Conservation (phyloP, 805 yeast genomes). For the Candida stauntonica region DNA sequence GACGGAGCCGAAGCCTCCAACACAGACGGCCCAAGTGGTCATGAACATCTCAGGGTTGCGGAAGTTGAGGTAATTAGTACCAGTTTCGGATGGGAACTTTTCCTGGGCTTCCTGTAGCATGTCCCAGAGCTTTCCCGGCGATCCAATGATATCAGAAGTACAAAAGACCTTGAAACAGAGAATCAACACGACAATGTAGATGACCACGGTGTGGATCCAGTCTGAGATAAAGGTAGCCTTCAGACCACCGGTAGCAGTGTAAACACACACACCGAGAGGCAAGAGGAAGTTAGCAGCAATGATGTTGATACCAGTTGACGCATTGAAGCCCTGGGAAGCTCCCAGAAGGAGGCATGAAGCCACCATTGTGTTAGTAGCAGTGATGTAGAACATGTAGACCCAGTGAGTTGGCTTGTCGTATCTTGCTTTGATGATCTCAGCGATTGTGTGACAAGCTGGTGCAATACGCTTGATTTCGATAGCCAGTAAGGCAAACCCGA, state of each 20-base stretch:
- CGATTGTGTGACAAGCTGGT: slow-evolving; percentile 39
- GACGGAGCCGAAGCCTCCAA: slow-evolving; percentile 32
- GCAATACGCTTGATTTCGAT: slow-evolving; percentile 37
- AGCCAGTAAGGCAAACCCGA: slow-evolving; percentile 34
- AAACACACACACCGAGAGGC: slow-evolving; percentile 43
- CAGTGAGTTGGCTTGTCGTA: slow-evolving; percentile 35
- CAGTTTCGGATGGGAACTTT: slow-evolving; percentile 29
- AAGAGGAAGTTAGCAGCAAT: slow-evolving; percentile 42
- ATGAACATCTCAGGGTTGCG: slow-evolving; percentile 29
- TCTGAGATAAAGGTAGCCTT: slow-evolving; percentile 50
- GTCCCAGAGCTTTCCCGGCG: slow-evolving; percentile 41
- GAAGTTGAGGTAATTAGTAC: slow-evolving; percentile 31
- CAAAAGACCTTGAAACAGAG: slow-evolving; percentile 33
- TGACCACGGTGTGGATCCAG: slow-evolving; percentile 45
- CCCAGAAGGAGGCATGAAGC: slow-evolving; percentile 38
- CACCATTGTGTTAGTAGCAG: slow-evolving; percentile 35
- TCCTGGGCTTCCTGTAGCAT: slow-evolving; percentile 33
- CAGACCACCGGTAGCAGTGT: slow-evolving; percentile 47
- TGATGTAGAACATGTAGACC: slow-evolving; percentile 33
- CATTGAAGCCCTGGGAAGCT: slow-evolving; percentile 39
- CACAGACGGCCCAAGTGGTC: slow-evolving; percentile 28
- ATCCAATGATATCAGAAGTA: slow-evolving; percentile 37
- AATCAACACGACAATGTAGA: slow-evolving; percentile 35
- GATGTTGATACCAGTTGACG: slow-evolving; percentile 40
- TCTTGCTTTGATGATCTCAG: slow-evolving; percentile 35